Base-by-base conservation (phyloP, 441 rosid genomes). In the Eutrema salsugineum region DNA sequence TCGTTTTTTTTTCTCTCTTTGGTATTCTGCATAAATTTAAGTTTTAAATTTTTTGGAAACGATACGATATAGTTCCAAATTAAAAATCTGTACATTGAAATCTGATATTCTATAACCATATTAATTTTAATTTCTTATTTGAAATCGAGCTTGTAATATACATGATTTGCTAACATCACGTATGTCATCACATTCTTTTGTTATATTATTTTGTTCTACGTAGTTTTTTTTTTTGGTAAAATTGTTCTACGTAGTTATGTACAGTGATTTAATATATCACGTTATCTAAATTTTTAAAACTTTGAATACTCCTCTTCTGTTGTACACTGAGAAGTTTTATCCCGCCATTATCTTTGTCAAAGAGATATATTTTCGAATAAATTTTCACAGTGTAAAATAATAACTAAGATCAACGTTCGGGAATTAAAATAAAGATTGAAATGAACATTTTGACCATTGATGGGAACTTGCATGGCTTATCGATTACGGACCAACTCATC, bases 391-490 rank as follows among this genome's bases (percentile, higher is more conserved):
- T 11, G 24, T 12, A 3, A n/a, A 53, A 39, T 51, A 3, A 28
- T 30, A 54, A 54, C 8, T 30, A 54, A 30, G 22, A 15, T 14
- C 35, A 57, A 57, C 28, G 16, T 57, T 19, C 10, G 30, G 19
- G 19, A 1, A 20, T 36, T 36, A 19, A 17, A 20, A 11, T 35
- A 20, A 57, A 36, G 30, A 57, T 36, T 36, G 6, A 19, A 57
- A 19, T 42, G 17, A 53, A 66, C 5, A 15, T 59, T 36, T 46
- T 44, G 48, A 47, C 35, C 57, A 69, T 19, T 22, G 36, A 19
- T 50, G 47, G 47, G 43, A 57, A 36, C 8, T 36, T 76, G 79
- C 79, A 70, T 76, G 79, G 75, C 79, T 76, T 68, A 63, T 55
- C 32, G 70, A 39, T 68, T 68, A 75, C 65, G 74, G 75, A 54